Conservation (phyloP, 345 rosid genomes). For the Salix caprea region DNA sequence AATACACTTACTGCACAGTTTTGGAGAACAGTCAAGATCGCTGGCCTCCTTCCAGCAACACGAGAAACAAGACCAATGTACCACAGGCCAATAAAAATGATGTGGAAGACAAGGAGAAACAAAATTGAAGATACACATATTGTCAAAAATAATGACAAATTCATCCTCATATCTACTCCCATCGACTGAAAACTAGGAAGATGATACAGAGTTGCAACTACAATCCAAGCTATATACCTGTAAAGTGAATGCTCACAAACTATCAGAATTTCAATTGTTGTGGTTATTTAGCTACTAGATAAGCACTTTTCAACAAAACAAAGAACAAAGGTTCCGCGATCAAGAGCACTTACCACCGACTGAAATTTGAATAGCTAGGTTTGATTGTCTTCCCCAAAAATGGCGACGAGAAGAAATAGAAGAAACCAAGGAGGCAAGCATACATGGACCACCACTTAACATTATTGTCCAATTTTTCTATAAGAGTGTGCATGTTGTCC, state of each 20-base stretch:
- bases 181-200: slow-evolving; percentile 99
- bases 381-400: slow-evolving; percentile 90
- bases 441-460: slow-evolving; percentile 99
- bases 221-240: slow-evolving; percentile 98
- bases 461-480: slow-evolving; percentile 81
- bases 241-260: slow-evolving; percentile 18
- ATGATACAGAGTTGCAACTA: slow-evolving; percentile 94
- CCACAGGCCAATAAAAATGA: slow-evolving; percentile 86
- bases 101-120: slow-evolving; percentile 90
- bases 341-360: slow-evolving; percentile 72
- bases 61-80: slow-evolving; percentile 90
- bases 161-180: slow-evolving; percentile 99
- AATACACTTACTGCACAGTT: slow-evolving; percentile 77
- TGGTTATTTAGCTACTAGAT: too few species aligned
- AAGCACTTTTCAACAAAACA: background rate
- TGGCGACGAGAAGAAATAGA: slow-evolving; percentile 97
- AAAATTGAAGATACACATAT: slow-evolving; percentile 76
- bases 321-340: background rate
- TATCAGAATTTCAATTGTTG: background rate
- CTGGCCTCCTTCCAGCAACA: slow-evolving; percentile 93
- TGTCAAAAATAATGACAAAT: slow-evolving; percentile 87
- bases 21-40: slow-evolving; percentile 81
- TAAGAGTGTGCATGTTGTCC: slow-evolving; percentile 90
- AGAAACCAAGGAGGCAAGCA: slow-evolving; percentile 94
- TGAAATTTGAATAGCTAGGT: slow-evolving; percentile 94